Evolutionary conservation across 2,329 filamentous ascomycete genomes (phyloP), one percentile per base, ranked within the genome.

Genomic region (Fusarium armeniacum): DNA sequence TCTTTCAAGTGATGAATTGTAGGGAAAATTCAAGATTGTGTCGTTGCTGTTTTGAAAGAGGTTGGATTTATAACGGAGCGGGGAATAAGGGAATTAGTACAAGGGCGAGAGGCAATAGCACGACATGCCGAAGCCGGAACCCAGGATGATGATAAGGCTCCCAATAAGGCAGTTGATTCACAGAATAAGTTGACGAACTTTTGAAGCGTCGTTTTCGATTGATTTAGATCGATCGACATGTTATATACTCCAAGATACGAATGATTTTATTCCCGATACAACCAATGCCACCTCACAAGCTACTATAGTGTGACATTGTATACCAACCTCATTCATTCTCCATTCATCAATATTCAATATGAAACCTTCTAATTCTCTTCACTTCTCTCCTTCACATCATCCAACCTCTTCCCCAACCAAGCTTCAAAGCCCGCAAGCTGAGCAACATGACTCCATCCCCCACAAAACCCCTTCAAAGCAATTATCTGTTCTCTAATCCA

Each of bases 381-480:
- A 18, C 4, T 11, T 28, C 5, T 20, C 22, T 30, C 43, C 15
- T 32, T 46, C 5, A 32, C n/a, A 32, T 22, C 44, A 4, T 32
- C 60, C 11, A 74, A n/a, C 15, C 66, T 65, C 50, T 40, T 58
- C 5, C 74, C 64, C 35, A 85, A 67, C 85, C 85, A 87, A 3
- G 79, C 79, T 9, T 70, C 74, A 64, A 81, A 84, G 0, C 80
- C 85, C 8, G 77, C 80, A 76, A 86, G 86, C 73, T 86, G 78
- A 16, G 79, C 80, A 10, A 82, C 78, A 4, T 77, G 68, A 22
- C 71, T 73, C 78, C 82, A 81, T 4, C 61, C 64, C 16, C 76
- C 72, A 68, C 85, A 88, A 53, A 84, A 84, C 1, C 49, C 49
- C 3, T 74, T 67, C 57, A 88, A 51, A 0, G 76, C 79, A 35